A percentile compares a stretch with the other conserved stretches of the same genome.
phyloP scores from a whole-genome alignment of 2,329 filamentous ascomycete genomes.

The Curvularia verruculosa region DNA sequence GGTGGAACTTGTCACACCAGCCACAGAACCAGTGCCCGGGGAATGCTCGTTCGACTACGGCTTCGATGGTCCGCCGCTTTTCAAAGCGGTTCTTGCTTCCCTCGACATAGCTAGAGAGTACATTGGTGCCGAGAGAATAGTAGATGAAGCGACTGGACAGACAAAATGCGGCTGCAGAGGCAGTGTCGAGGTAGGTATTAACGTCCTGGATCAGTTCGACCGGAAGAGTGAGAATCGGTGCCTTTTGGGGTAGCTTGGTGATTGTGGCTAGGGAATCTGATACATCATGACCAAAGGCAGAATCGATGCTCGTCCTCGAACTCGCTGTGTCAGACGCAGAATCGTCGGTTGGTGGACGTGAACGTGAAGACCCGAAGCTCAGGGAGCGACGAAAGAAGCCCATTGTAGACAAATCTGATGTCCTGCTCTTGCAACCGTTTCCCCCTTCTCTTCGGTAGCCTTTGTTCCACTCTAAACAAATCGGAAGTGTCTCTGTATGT shows the following conservation, averaged over 20 bases:
- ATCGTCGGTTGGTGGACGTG: constrained; percentile 10
- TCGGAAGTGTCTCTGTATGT: neutral
- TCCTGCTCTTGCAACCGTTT: neutral
- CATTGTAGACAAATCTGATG: constrained; percentile 5
- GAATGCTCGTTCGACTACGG: constrained; percentile 42
- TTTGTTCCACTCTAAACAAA: neutral
- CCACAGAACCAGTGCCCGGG: constrained; percentile 43
- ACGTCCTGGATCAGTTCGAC: constrained; percentile 42
- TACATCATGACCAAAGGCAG: constrained; percentile 3
- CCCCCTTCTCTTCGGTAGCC: neutral
- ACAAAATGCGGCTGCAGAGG: constrained; percentile 35
- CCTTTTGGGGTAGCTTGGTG: constrained; percentile 4
- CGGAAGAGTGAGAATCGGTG: constrained; percentile 33
- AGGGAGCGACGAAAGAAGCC: constrained; percentile 22
- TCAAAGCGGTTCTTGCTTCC: constrained; percentile 24
- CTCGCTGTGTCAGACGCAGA: constrained; percentile 14
- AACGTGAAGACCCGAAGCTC: constrained; percentile 21
- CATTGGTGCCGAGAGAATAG: constrained; percentile 37
- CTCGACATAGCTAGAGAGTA: constrained; percentile 25
- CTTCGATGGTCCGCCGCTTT: constrained; percentile 30
- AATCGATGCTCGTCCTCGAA: constrained; percentile 26
- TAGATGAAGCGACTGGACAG: constrained; percentile 35
- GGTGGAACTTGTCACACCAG: constrained; percentile 44
- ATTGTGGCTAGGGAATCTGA: constrained; percentile 19
- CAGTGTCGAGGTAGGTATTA: constrained; percentile 30